These are phyloP conservation scores for Phytophthora ohioensis DNA, from an alignment of 352 stramenopile genomes.

Conservation along the genomic window DNA sequence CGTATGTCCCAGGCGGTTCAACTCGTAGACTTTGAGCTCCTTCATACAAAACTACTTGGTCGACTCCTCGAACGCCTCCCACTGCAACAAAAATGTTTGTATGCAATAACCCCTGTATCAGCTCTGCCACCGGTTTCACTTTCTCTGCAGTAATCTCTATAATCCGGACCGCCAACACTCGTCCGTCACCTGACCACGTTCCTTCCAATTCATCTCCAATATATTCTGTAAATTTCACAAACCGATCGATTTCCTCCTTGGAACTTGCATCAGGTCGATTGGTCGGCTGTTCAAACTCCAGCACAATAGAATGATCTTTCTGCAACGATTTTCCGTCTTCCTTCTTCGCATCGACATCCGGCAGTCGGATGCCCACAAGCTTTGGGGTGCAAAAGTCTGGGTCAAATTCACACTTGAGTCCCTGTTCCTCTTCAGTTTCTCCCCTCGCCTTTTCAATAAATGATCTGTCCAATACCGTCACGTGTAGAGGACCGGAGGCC, in stretches of 20 bases:
- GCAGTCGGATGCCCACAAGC: slow-evolving; percentile 61
- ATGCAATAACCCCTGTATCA: slow-evolving; percentile 58
- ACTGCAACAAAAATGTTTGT: slow-evolving; percentile 22
- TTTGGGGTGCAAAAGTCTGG: slow-evolving; percentile 58
- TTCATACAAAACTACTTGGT: slow-evolving; percentile 12
- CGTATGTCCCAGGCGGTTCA: slow-evolving; percentile 45
- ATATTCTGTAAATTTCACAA: slow-evolving; percentile 66
- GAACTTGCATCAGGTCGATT: slow-evolving; percentile 48
- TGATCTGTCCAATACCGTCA: background rate
- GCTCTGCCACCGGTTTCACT: slow-evolving; percentile 47
- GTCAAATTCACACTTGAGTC: slow-evolving; percentile 62
- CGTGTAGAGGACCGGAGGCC: slow-evolving; percentile 16
- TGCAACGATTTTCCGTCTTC: slow-evolving; percentile 30
- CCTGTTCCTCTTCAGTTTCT: slow-evolving; percentile 10
- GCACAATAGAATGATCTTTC: slow-evolving; percentile 53
- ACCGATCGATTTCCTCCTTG: slow-evolving; percentile 47
- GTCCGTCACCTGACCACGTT: slow-evolving; percentile 48
- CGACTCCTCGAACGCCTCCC: background rate
- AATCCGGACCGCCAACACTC: slow-evolving; percentile 54
- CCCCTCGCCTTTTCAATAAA: background rate
- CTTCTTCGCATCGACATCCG: slow-evolving; percentile 36
- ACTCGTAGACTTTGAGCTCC: slow-evolving; percentile 47
- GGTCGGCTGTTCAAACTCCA: slow-evolving; percentile 67
- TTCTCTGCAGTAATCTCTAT: slow-evolving; percentile 40
- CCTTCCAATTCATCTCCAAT: slow-evolving; percentile 60